These are phyloP conservation scores for Leccinum subtestaceum DNA, from an alignment of 768 basidiomycete species.

Conservation along the genomic window DNA sequence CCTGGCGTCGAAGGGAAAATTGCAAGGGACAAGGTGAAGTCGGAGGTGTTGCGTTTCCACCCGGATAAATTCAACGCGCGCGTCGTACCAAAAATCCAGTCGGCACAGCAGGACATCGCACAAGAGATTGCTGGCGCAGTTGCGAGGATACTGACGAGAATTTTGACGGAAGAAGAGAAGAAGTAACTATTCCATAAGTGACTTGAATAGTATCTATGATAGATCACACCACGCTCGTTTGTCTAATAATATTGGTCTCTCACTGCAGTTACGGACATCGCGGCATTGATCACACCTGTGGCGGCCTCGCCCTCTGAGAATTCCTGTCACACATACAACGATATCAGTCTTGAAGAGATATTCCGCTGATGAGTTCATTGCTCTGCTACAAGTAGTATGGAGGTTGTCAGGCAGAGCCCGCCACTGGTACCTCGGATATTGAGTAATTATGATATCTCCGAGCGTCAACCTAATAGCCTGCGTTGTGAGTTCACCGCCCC, in stretches of 20 bases:
- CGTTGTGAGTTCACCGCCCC: neutral
- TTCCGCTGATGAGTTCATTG: neutral
- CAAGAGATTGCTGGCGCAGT: conserved; percentile 38
- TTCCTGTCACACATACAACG: neutral
- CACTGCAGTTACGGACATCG: neutral
- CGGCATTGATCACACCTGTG: neutral
- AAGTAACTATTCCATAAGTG: neutral
- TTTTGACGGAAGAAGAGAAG: conserved; percentile 26
- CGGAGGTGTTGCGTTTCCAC: conserved; percentile 53
- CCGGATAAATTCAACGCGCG: conserved; percentile 50
- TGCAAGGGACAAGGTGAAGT: conserved; percentile 35
- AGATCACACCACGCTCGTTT: conserved; percentile 10
- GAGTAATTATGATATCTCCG: neutral
- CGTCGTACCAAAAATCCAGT: conserved; percentile 35
- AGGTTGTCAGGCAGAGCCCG: neutral
- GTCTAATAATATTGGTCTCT: neutral
- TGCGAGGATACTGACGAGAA: conserved; percentile 39
- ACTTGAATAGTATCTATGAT: neutral
- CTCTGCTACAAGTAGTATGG: neutral
- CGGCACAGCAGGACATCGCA: conserved; percentile 33
- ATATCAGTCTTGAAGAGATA: neutral
- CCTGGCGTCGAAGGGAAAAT: conserved; percentile 31
- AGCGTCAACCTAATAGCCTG: neutral
- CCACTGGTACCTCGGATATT: neutral
- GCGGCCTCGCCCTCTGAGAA: neutral